phyloP scores from a whole-genome alignment of 2,329 filamentous ascomycete genomes.

The Parastagonospora nodorum region DNA sequence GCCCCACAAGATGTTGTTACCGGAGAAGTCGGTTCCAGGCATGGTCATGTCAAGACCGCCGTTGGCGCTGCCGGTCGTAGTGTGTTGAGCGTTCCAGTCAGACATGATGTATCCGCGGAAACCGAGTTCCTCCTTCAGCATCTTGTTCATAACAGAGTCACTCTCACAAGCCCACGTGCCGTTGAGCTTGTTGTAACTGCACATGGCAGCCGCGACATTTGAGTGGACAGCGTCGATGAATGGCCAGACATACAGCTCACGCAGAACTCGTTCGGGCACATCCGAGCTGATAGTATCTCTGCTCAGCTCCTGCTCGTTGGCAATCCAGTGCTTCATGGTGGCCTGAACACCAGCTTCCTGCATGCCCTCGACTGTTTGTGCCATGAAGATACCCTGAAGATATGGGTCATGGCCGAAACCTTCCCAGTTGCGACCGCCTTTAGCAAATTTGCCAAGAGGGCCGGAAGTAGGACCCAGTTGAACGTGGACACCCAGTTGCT shows the following conservation, averaged over 20 bases:
- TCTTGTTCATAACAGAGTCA: slow-evolving; percentile 53
- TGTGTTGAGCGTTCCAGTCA: slow-evolving; percentile 56
- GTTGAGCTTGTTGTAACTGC: slow-evolving; percentile 52
- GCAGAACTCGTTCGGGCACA: slow-evolving; percentile 73
- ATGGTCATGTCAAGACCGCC: slow-evolving; percentile 62
- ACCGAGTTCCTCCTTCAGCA: slow-evolving; percentile 58
- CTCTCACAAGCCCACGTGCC: slow-evolving; percentile 59
- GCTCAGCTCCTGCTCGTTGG: slow-evolving; percentile 70
- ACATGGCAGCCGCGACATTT: slow-evolving; percentile 62
- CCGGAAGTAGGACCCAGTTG: slow-evolving; percentile 52
- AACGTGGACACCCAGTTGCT: slow-evolving; percentile 50
- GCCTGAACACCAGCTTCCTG: slow-evolving; percentile 52
- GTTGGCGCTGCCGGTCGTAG: slow-evolving; percentile 50
- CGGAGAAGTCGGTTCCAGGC: slow-evolving; percentile 51
- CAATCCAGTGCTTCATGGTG: slow-evolving; percentile 56
- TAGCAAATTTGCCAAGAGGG: slow-evolving; percentile 44
- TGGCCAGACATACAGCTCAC: slow-evolving; percentile 79
- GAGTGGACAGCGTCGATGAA: slow-evolving; percentile 74
- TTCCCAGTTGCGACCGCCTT: slow-evolving; percentile 55
- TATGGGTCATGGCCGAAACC: slow-evolving; percentile 58
- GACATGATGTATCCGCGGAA: slow-evolving; percentile 55
- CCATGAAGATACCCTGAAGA: slow-evolving; percentile 50
- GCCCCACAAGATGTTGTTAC: slow-evolving; percentile 61
- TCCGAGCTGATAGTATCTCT: slow-evolving; percentile 57
- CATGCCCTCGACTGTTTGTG: slow-evolving; percentile 52